Evolutionary conservation across 495 filamentous ascomycete species (phyloP).

Genomic region (Xanthoparmelia taractica): DNA sequence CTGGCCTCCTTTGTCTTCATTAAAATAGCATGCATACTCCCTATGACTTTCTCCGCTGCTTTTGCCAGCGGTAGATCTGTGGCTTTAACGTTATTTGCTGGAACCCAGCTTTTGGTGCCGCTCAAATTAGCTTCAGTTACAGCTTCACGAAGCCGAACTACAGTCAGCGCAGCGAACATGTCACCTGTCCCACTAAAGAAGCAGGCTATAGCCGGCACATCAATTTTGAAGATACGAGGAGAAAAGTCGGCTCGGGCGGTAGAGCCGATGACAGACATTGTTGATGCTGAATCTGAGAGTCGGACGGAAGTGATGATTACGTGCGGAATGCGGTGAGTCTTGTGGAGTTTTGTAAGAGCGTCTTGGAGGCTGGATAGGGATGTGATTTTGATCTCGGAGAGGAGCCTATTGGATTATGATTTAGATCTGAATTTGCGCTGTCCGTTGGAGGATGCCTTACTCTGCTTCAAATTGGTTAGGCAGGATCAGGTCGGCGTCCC

Average conservation of each 20-base stretch:
- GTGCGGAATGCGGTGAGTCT: conserved; percentile 70
- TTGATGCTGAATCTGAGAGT: conserved; percentile 40
- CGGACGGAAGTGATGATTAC: conserved; percentile 85
- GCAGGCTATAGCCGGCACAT: conserved; percentile 77
- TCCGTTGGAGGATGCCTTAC: conserved; percentile 40
- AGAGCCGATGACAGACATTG: conserved; percentile 71
- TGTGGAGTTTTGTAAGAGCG: conserved; percentile 72
- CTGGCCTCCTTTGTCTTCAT: conserved; percentile 65
- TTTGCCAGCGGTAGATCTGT: conserved; percentile 71
- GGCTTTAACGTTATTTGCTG: conserved; percentile 56
- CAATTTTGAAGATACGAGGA: conserved; percentile 73
- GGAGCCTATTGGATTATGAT: conserved; percentile 44
- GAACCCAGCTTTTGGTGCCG: conserved; percentile 55
- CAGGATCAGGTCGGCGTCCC: conserved; percentile 79
- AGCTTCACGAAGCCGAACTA: conserved; percentile 84
- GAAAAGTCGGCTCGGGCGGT: conserved; percentile 52
- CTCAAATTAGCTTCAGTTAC: conserved; percentile 44
- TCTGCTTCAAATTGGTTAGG: conserved; percentile 98
- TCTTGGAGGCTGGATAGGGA: conserved; percentile 61
- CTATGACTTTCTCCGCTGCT: conserved; percentile 80
- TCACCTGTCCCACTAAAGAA: conserved; percentile 96
- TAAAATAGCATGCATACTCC: conserved; percentile 83
- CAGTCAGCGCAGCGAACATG: conserved; percentile 91
- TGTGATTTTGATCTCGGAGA: conserved; percentile 74
- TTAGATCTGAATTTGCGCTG: conserved; percentile 3